Evolutionary conservation across 2,329 filamentous ascomycete species (phyloP).

Genomic region (Hypoxylon sp.): DNA sequence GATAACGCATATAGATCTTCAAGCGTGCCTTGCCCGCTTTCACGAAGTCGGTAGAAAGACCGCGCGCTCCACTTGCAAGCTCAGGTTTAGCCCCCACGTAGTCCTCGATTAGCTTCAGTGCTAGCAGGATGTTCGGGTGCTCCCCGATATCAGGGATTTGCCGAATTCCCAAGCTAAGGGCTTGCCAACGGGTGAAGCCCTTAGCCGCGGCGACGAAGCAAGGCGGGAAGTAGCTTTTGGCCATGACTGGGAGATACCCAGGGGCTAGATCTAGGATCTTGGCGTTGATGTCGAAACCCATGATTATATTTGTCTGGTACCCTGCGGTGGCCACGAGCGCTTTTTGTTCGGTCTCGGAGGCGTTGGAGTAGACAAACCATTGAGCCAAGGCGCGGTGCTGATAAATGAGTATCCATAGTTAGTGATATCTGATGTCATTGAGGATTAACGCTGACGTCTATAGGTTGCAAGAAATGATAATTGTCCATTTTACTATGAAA

Average conservation of each 20-base stretch:
- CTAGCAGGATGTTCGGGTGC: constrained; percentile 5
- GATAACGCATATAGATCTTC: constrained; percentile 17
- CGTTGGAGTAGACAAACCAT: constrained; percentile 4
- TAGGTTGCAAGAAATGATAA: background rate
- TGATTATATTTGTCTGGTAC: constrained; percentile 9
- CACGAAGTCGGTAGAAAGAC: constrained; percentile 11
- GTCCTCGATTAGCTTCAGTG: constrained; percentile 11
- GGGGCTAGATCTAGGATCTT: constrained; percentile 9
- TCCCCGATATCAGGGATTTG: constrained; percentile 6
- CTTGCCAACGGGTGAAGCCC: constrained; percentile 12
- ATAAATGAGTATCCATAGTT: background rate
- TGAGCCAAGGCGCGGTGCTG: constrained; percentile 10
- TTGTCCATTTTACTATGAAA: too few relatives aligned
- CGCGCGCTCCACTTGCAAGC: constrained; percentile 5
- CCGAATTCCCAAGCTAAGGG: constrained; percentile 1
- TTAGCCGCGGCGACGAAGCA: constrained; percentile 3
- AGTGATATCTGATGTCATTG: background rate
- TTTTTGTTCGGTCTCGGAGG: constrained; percentile 6
- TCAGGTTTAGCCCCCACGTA: constrained; percentile 2
- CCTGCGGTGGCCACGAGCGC: constrained; percentile 1
- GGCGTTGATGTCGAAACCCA: constrained; percentile 4
- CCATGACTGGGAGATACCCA: constrained; percentile 10
- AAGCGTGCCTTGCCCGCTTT: constrained; percentile 6
- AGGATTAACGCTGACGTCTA: background rate
- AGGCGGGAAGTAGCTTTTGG: constrained; percentile 9